These are phyloP conservation scores for Diaporthe helianthi DNA, from an alignment of 2,329 filamentous ascomycete genomes.

Conservation along the genomic window DNA sequence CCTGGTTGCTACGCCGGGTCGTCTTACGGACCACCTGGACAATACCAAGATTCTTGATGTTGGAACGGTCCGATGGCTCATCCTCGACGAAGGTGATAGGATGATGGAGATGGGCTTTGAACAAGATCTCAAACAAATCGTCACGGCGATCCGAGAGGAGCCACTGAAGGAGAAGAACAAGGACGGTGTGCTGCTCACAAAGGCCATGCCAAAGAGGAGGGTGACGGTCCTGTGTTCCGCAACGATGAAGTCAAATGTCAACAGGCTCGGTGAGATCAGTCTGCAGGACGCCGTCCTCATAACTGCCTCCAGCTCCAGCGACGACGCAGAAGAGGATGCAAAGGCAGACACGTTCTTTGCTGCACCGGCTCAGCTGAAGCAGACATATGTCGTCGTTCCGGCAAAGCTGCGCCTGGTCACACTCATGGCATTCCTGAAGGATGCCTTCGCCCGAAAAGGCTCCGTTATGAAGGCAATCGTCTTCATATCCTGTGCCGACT, in stretches of 20 bases:
- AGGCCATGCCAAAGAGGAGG: constrained; percentile 74
- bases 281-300: constrained; percentile 91
- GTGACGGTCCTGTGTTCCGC: constrained; percentile 94
- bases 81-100: constrained; percentile 96
- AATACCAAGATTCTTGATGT: constrained; percentile 91
- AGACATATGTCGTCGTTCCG: constrained; percentile 86
- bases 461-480: constrained; percentile 97
- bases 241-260: constrained; percentile 97
- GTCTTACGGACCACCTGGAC: constrained; percentile 88
- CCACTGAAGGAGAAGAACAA: constrained; percentile 64
- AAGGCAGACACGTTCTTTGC: constrained; percentile 68
- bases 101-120: constrained; percentile 98
- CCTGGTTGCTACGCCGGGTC: constrained; percentile 90
- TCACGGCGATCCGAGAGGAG: constrained; percentile 76
- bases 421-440: constrained; percentile 81
- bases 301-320: constrained; percentile 68
- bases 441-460: constrained; percentile 85
- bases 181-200: constrained; percentile 63
- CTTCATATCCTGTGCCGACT: constrained; percentile 96
- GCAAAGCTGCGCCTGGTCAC: constrained; percentile 92
- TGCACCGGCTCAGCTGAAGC: constrained; percentile 91
- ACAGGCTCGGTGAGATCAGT: constrained; percentile 92
- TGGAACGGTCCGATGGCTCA: constrained; percentile 88
- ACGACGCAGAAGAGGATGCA: constrained; percentile 52
- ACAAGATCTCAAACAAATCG: constrained; percentile 87